phyloP scores from a whole-genome alignment of 768 basidiomycete species.

The Roridomyces roridus region DNA sequence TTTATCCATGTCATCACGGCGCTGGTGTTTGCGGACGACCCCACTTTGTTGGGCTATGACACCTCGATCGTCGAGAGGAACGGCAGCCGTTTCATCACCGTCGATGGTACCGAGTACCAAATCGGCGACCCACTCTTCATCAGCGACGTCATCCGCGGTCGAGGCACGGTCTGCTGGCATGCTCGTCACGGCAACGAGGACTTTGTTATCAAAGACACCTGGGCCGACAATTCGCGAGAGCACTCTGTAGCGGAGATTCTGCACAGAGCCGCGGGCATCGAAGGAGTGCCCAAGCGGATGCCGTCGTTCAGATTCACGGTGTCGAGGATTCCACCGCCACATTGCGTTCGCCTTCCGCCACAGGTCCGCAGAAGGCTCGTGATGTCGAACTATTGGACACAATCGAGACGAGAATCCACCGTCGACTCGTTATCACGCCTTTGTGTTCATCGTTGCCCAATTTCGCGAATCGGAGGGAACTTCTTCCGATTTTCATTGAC shows the following conservation, averaged over 20 bases:
- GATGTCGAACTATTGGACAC: no score
- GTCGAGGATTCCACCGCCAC: not conserved
- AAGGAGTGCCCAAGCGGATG: conserved; percentile 6
- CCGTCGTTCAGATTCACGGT: not conserved
- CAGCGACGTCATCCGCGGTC: conserved; percentile 6
- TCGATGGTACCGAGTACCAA: not conserved
- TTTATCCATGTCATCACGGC: conserved; percentile 2
- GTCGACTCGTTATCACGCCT: no score
- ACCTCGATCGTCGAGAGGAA: not conserved
- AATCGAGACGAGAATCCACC: no score
- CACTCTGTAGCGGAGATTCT: conserved; percentile 5
- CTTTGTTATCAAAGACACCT: conserved; percentile 14
- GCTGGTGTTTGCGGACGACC: conserved; percentile 2
- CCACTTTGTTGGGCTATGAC: not conserved
- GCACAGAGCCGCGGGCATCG: no score
- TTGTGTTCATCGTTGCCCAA: no score
- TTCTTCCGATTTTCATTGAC: no score
- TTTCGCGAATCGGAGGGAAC: no score
- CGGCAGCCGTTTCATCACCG: not conserved
- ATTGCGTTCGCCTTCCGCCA: not conserved
- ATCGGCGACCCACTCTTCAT: not conserved
- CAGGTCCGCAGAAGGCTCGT: no score
- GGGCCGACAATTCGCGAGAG: not conserved
- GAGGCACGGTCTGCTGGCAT: conserved; percentile 11
- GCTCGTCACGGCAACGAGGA: not conserved